phyloP scores from a whole-genome alignment of 768 basidiomycete species.

The Termitomyces sp. region DNA sequence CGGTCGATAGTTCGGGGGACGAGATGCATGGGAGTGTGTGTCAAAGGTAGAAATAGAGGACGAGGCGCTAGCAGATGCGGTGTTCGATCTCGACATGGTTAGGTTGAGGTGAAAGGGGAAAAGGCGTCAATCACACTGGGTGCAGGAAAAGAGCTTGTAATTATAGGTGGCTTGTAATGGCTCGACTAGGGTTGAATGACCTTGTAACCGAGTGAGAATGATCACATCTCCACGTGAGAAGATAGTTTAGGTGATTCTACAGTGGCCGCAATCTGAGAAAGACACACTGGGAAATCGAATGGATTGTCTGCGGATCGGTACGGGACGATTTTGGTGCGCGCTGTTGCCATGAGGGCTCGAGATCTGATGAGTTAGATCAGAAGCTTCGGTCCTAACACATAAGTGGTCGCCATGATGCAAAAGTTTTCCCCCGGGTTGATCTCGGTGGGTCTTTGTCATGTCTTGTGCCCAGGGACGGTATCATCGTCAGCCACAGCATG shows the following conservation, averaged over 20 bases:
- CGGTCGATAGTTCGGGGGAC: constrained; percentile 19
- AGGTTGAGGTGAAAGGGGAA: constrained; percentile 11
- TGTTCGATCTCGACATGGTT: constrained; percentile 26
- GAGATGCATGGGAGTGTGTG: constrained; percentile 20
- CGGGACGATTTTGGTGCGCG: constrained; percentile 18
- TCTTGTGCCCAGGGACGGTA: neutral
- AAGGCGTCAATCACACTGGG: constrained; percentile 7
- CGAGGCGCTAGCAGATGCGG: constrained; percentile 21
- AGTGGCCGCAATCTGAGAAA: constrained; percentile 20
- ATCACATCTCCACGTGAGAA: constrained; percentile 16
- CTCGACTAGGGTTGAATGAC: constrained; percentile 20
- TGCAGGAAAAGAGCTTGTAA: constrained; percentile 5
- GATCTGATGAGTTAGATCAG: constrained; percentile 19
- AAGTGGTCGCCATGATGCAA: neutral
- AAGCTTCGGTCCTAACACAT: constrained; percentile 10
- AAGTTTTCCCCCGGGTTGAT: neutral
- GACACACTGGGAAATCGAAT: constrained; percentile 19
- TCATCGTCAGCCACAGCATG: neutral
- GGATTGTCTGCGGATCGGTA: constrained; percentile 36
- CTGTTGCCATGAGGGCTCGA: constrained; percentile 25
- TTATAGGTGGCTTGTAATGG: constrained; percentile 20
- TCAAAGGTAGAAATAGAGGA: constrained; percentile 17
- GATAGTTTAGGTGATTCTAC: constrained; percentile 18
- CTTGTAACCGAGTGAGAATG: constrained; percentile 19
- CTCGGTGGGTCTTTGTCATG: neutral